phyloP scores from a whole-genome alignment of 805 yeast genomes.

The Blastobotrys robertii region DNA sequence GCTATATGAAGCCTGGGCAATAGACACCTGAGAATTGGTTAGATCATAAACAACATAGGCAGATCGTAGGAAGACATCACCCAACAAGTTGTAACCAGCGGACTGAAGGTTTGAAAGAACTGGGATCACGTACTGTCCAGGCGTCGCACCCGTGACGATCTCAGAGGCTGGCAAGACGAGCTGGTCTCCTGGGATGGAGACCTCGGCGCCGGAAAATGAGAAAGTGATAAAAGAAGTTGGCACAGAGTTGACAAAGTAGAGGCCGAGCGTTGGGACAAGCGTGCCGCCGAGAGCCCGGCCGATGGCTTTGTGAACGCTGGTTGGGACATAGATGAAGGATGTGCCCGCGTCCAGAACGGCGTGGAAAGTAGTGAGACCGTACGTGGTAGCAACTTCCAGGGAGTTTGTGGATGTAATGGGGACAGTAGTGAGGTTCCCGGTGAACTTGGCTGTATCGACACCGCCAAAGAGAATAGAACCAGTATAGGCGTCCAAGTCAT shows the following conservation, averaged over 20 bases:
- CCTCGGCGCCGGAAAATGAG: conserved; percentile 15
- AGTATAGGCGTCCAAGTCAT: conserved; percentile 23
- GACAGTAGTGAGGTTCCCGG: conserved; percentile 14
- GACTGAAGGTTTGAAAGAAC: conserved; percentile 10
- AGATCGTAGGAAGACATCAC: conserved; percentile 52
- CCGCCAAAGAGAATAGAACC: conserved; percentile 39
- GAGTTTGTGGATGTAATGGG: conserved; percentile 20
- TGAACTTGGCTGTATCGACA: conserved; percentile 4
- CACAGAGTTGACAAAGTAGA: neutral
- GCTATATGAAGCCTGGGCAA: conserved; percentile 38
- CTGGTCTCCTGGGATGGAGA: conserved; percentile 17
- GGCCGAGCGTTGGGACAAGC: neutral
- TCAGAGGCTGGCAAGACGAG: conserved; percentile 7
- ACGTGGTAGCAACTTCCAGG: no score
- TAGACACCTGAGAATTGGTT: conserved; percentile 41
- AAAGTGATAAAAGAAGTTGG: conserved; percentile 15
- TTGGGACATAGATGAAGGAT: conserved; percentile 10
- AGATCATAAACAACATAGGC: conserved; percentile 60
- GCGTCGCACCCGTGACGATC: no score
- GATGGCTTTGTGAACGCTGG: neutral
- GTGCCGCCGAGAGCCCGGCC: neutral
- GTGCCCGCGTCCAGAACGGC: conserved; percentile 9
- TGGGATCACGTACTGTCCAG: no score
- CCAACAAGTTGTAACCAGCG: conserved; percentile 27
- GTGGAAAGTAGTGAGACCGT: no score